A percentile compares a stretch with the other conserved stretches of the same genome.
Conservation (phyloP, 1,139 yeast species). For the Saccharomyces pastorianus region DNA sequence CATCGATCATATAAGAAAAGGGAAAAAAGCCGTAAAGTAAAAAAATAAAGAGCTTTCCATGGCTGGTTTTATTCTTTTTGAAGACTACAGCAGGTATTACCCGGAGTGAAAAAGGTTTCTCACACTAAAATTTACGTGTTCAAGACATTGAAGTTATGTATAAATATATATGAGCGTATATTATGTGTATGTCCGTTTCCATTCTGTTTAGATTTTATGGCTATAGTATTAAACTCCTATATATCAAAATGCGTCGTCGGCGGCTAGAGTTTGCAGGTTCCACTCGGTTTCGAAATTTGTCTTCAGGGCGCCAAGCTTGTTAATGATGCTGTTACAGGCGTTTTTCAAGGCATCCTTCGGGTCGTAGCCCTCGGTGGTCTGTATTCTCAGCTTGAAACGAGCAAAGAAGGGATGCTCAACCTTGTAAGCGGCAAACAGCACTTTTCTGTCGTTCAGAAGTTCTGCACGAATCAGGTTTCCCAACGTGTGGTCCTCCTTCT, state of each 20-base stretch:
- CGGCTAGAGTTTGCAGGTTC: constrained; percentile 76
- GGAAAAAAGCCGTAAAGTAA: neutral
- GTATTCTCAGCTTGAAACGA: constrained; percentile 84
- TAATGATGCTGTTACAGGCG: constrained; percentile 78
- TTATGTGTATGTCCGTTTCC: neutral
- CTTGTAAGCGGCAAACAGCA: constrained; percentile 91
- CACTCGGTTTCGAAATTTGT: constrained; percentile 84
- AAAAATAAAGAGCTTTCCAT: neutral
- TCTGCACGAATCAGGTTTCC: constrained; percentile 86
- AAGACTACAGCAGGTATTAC: neutral
- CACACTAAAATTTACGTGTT: neutral
- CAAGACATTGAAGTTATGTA: neutral
- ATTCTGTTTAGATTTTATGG: neutral
- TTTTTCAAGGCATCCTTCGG: constrained; percentile 85
- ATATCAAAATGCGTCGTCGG: constrained; percentile 36
- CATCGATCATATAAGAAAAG: neutral
- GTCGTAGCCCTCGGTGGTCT: constrained; percentile 88
- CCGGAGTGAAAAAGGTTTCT: neutral
- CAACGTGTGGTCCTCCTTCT: constrained; percentile 94
- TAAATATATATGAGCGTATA: neutral
- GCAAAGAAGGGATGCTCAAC: constrained; percentile 97
- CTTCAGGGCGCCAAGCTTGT: constrained; percentile 65
- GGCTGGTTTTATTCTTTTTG: neutral
- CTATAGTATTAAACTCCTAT: neutral
- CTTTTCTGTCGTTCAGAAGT: constrained; percentile 75